Percentiles rank a stretch among this genome's conserved stretches.
These are phyloP conservation scores for Blastobotrys arbuscula DNA, from an alignment of 1,139 yeast genomes.

Conservation along the genomic window DNA sequence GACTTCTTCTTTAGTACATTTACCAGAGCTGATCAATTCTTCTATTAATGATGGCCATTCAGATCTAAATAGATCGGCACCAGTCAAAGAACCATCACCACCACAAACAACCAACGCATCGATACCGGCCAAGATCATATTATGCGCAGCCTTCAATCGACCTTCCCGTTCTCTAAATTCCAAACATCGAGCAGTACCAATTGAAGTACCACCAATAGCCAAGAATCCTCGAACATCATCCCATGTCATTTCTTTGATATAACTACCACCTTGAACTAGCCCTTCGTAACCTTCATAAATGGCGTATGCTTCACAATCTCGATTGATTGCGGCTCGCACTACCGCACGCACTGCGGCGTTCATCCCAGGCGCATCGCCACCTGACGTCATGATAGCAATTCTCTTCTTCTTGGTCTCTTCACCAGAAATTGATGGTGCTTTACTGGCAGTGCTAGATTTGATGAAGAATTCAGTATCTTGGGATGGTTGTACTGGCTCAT, in stretches of 20 bases:
- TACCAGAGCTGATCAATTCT: slow-evolving; percentile 55
- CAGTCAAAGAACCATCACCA: slow-evolving; percentile 97
- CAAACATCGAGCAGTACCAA: slow-evolving; percentile 92
- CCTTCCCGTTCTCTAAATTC: slow-evolving; percentile 83
- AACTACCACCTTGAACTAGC: slow-evolving; percentile 71
- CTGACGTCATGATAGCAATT: slow-evolving; percentile 95
- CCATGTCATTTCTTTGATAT: slow-evolving; percentile 78
- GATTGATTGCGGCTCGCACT: slow-evolving; percentile 80
- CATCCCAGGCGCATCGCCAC: slow-evolving; percentile 99
- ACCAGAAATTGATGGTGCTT: slow-evolving; percentile 5
- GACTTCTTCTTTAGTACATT: slow-evolving; percentile 52
- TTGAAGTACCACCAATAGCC: slow-evolving; percentile 87
- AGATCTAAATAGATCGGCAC: slow-evolving; percentile 87
- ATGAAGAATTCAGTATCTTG: neutral
- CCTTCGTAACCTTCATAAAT: slow-evolving; percentile 96
- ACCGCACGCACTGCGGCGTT: slow-evolving; percentile 93
- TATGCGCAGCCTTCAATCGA: slow-evolving; percentile 73
- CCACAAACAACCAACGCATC: slow-evolving; percentile 98
- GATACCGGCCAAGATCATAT: slow-evolving; percentile 81
- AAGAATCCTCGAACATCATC: slow-evolving; percentile 90
- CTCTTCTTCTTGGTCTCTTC: slow-evolving; percentile 38
- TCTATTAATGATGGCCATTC: slow-evolving; percentile 88
- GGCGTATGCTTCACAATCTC: slow-evolving; percentile 93
- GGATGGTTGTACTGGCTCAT: slow-evolving; percentile 8
- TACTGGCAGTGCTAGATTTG: neutral